phyloP scores from a whole-genome alignment of 2,329 filamentous ascomycete species.

The Endothia cerciana region DNA sequence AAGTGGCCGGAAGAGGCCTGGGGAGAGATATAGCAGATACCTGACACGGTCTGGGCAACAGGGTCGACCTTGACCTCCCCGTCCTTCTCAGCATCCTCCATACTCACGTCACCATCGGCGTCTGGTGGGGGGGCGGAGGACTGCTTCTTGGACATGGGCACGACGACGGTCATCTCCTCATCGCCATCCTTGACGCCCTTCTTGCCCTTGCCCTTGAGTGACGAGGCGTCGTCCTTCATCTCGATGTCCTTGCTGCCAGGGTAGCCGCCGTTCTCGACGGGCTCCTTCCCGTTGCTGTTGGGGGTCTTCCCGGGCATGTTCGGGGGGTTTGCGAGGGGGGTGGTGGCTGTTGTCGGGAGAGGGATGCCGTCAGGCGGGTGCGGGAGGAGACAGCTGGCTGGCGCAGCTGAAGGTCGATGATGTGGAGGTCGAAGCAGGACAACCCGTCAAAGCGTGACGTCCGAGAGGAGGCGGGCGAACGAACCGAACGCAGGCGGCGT shows the following conservation, averaged over 20 bases:
- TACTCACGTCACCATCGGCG: constrained; percentile 70
- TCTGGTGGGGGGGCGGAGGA: constrained; percentile 60
- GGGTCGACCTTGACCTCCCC: constrained; percentile 63
- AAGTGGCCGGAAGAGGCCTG: background rate
- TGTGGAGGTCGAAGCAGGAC: constrained; percentile 5
- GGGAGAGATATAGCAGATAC: constrained; percentile 45
- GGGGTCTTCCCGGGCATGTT: constrained; percentile 74
- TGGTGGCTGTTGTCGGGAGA: constrained; percentile 18
- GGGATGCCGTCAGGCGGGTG: constrained; percentile 21
- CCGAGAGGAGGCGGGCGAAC: constrained; percentile 17
- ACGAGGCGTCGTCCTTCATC: constrained; percentile 59
- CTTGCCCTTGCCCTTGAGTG: constrained; percentile 68
- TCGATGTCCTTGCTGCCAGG: constrained; percentile 70
- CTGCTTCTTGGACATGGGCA: constrained; percentile 72
- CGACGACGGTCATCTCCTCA: constrained; percentile 81
- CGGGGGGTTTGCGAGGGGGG: constrained; percentile 30
- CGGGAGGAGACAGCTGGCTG: constrained; percentile 24
- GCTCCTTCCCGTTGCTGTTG: constrained; percentile 72
- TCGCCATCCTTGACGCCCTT: constrained; percentile 68
- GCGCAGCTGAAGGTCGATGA: constrained; percentile 21
- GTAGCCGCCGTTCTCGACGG: constrained; percentile 67
- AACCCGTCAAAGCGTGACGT: constrained; percentile 11
- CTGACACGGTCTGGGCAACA: constrained; percentile 61
- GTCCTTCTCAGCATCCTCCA: constrained; percentile 65
- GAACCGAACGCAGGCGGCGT: constrained; percentile 22